A percentile compares a stretch with the other conserved stretches of the same genome.
Conservation (phyloP, 257 asterid species). For the Cruciata laevipes region DNA sequence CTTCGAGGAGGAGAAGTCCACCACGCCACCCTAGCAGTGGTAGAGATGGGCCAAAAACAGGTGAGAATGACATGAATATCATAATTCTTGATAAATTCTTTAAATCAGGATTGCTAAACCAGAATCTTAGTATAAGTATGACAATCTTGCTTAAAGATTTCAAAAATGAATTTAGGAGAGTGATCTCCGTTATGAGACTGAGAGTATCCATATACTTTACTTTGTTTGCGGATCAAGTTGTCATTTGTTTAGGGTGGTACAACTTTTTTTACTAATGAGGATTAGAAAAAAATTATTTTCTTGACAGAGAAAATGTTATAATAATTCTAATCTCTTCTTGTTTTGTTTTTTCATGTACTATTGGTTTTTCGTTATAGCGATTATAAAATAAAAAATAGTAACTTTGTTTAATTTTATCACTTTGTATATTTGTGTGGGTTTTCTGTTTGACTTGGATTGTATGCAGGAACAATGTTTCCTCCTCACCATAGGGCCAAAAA, state of each 20-base stretch:
- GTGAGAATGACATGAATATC: not conserved
- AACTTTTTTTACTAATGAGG: not conserved
- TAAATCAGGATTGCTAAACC: too few species aligned
- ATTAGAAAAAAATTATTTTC: not conserved
- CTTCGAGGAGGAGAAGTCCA: not conserved
- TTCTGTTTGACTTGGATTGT: not conserved
- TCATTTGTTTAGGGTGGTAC: not conserved
- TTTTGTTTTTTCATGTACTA: too few species aligned
- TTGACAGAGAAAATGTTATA: too few species aligned
- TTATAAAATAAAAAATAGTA: too few species aligned
- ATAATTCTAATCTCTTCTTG: not conserved
- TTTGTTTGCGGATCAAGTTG: not conserved
- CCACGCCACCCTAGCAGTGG: not conserved
- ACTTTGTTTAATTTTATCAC: not conserved
- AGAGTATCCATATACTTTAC: not conserved
- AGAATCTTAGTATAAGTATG: not conserved
- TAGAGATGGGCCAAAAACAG: too few species aligned
- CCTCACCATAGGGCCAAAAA: not conserved
- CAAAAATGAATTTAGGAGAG: not conserved
- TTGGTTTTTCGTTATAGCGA: too few species aligned
- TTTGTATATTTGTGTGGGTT: not conserved
- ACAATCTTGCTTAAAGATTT: not conserved
- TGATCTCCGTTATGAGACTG: not conserved
- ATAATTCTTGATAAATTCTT: too few species aligned
- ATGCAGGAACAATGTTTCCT: not conserved